Percentiles rank a stretch among this genome's conserved stretches.
Conservation (phyloP, 352 stramenopile species). For the Globisporangium solare region DNA sequence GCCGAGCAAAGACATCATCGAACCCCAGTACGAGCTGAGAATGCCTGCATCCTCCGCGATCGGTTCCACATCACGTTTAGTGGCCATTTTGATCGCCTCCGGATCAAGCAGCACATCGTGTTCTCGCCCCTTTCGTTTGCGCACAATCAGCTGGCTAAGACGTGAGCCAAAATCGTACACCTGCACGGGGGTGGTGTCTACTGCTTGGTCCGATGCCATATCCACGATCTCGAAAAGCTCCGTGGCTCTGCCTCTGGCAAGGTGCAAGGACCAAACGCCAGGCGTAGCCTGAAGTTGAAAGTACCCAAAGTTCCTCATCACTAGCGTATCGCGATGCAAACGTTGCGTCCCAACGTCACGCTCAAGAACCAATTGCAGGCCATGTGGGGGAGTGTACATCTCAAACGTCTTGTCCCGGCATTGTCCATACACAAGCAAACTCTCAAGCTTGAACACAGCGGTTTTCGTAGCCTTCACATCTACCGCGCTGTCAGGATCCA, state of each 20-base stretch:
- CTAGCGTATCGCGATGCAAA: conserved; percentile 92
- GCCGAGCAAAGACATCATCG: conserved; percentile 65
- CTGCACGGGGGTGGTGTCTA: conserved; percentile 37
- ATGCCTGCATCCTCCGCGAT: conserved; percentile 45
- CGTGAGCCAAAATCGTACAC: conserved; percentile 88
- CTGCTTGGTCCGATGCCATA: conserved; percentile 26
- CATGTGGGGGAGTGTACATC: conserved; percentile 79
- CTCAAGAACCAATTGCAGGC: conserved; percentile 89
- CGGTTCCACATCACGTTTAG: conserved; percentile 23
- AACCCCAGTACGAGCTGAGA: conserved; percentile 66
- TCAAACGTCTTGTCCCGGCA: conserved; percentile 84
- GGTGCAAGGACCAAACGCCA: conserved; percentile 91
- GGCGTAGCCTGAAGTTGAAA: conserved; percentile 98
- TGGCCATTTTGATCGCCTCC: conserved; percentile 16
- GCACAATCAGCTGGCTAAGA: conserved; percentile 88
- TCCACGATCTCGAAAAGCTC: conserved; percentile 81
- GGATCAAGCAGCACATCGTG: conserved; percentile 48
- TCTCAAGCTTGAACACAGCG: conserved; percentile 85
- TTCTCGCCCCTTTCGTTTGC: conserved; percentile 90
- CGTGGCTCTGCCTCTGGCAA: conserved; percentile 76
- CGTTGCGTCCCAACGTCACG: conserved; percentile 49
- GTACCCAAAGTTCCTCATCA: conserved; percentile 99
- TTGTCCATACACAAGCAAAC: conserved; percentile 87
- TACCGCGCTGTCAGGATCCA: conserved; percentile 47
- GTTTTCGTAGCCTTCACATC: conserved; percentile 61